A percentile compares a stretch with the other conserved stretches of the same genome.
phyloP scores from a whole-genome alignment of 176 grass and related monocot species.

The Musa acuminata region DNA sequence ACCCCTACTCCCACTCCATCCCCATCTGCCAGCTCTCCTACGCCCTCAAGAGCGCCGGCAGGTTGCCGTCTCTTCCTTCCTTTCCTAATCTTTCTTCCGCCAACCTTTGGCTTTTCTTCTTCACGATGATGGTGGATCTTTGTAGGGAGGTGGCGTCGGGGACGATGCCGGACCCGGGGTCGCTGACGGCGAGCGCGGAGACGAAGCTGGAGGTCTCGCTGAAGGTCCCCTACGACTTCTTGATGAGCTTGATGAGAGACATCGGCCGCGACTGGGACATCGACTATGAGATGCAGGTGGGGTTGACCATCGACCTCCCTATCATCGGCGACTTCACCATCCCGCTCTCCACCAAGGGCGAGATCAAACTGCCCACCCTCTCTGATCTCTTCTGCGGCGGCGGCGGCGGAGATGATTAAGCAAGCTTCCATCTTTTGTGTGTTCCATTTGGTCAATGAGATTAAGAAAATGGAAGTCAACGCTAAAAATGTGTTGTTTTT shows the following conservation, averaged over 20 bases:
- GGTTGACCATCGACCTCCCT: constrained; percentile 59
- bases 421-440: too few relatives aligned
- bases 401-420: background rate
- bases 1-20: constrained; percentile 65
- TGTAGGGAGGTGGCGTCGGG: constrained; percentile 45
- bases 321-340: constrained; percentile 74
- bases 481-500: too few relatives aligned
- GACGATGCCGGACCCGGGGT: constrained; percentile 64
- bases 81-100: background rate
- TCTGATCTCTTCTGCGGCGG: background rate
- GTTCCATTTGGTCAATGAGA: too few relatives aligned
- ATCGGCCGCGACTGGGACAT: constrained; percentile 71
- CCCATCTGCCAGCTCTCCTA: constrained; percentile 73
- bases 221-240: constrained; percentile 75
- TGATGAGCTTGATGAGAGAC: constrained; percentile 48
- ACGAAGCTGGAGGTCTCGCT: constrained; percentile 73
- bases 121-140: background rate
- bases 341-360: constrained; percentile 48
- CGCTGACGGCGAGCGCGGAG: constrained; percentile 40
- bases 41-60: constrained; percentile 51
- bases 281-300: constrained; percentile 50
- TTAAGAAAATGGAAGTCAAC: too few relatives aligned
- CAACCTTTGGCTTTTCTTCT: too few relatives aligned
- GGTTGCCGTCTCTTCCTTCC: background rate
- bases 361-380: constrained; percentile 78